A percentile compares a stretch with the other conserved stretches of the same genome.
Conservation (phyloP, 75 land plant genomes). For the Larix kaempferi region DNA sequence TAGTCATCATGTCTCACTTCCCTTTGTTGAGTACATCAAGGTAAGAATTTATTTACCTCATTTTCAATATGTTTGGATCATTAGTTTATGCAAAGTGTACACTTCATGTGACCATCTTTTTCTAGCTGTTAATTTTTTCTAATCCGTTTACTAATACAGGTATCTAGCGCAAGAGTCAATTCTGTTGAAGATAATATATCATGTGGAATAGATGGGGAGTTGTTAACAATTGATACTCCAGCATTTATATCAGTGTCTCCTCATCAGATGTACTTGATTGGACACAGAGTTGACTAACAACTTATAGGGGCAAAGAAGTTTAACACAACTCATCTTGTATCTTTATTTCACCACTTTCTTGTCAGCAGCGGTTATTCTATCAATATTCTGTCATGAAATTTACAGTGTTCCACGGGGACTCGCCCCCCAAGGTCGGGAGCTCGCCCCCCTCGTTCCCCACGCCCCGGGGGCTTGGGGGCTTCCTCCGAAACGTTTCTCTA, state of each 20-base stretch:
- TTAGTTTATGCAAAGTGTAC: not conserved
- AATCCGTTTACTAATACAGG: not conserved
- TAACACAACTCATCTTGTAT: not conserved
- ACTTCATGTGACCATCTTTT: not conserved
- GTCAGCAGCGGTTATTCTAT: not conserved
- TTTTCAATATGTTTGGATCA: not conserved
- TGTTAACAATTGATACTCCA: slow-evolving; percentile 6
- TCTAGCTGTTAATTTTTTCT: not conserved
- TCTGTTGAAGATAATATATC: not conserved
- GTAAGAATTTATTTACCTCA: slow-evolving; percentile 10
- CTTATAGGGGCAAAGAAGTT: not conserved
- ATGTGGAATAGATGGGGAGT: slow-evolving; percentile 13
- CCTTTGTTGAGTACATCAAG: slow-evolving; percentile 41
- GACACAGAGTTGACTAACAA: not conserved
- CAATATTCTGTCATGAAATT: not conserved
- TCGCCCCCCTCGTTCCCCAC: too few species aligned
- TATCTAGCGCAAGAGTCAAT: not conserved
- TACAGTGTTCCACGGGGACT: too few species aligned
- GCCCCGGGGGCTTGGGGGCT: too few species aligned
- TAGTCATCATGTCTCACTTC: slow-evolving; percentile 29
- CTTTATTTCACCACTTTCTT: not conserved
- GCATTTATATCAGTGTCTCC: slow-evolving; percentile 5
- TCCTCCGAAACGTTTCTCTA: too few species aligned
- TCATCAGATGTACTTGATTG: slow-evolving; percentile 4
- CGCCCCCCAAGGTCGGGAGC: too few species aligned